phyloP scores from a whole-genome alignment of 352 stramenopile species.

The Pythium sp. region DNA sequence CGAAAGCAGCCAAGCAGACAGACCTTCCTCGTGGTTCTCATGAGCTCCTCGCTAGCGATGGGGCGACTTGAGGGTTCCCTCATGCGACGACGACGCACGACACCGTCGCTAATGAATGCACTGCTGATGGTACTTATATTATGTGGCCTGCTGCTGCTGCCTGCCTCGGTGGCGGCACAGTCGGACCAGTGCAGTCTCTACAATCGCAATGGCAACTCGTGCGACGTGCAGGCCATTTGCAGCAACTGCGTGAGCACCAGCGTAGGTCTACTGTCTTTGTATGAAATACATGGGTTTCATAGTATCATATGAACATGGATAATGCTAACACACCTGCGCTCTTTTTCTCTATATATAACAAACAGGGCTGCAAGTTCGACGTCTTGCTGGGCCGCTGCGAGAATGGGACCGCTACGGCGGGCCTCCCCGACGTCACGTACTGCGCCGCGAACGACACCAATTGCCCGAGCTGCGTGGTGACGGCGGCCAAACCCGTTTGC shows the following conservation, averaged over 20 bases:
- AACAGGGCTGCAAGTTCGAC: conserved; percentile 40
- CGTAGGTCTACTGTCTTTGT: conserved; percentile 17
- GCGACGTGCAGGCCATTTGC: conserved; percentile 44
- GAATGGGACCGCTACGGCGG: not conserved
- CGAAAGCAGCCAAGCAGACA: not conserved
- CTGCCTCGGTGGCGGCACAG: not conserved
- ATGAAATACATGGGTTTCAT: not conserved
- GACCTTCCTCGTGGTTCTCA: not conserved
- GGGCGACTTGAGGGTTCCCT: not conserved
- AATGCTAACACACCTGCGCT: not conserved
- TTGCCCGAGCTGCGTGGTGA: conserved; percentile 31
- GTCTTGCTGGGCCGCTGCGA: conserved; percentile 28
- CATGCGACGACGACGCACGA: not conserved
- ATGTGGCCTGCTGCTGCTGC: not conserved
- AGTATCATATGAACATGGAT: no score
- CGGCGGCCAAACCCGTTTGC: conserved; percentile 30
- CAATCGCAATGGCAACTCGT: conserved; percentile 32
- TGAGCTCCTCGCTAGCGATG: not conserved
- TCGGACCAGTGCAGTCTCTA: conserved; percentile 26
- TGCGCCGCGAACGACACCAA: conserved; percentile 25
- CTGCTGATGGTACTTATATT: not conserved
- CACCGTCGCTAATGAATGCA: not conserved
- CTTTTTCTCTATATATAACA: not conserved
- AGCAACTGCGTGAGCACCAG: conserved; percentile 30
- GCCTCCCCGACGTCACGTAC: conserved; percentile 24